Base-by-base conservation (phyloP, 2,329 filamentous ascomycete species). In the Aspergillus hiratsukae region DNA sequence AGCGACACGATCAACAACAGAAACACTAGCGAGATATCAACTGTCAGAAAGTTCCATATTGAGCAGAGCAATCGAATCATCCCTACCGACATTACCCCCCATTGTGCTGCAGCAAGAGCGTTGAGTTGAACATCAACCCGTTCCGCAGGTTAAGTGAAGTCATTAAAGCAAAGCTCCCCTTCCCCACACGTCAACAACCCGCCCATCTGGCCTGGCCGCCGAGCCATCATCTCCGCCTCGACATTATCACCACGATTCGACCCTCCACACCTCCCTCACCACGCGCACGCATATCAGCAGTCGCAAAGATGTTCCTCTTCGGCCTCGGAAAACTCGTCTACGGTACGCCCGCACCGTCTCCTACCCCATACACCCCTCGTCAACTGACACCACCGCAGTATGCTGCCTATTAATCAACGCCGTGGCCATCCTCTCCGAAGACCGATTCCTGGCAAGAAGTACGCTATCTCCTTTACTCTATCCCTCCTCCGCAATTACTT, bases 351-450 rank as follows among this genome's bases (percentile, higher is more conserved):
- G 23, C 58, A 27, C 58, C 17, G 51, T 29, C 45, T 28, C 31
- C 49, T 50, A 25, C 23, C 58, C n/a, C 52, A 28, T 50, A 37
- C 35, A 28, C 10, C 25, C 49, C 58, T 55, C 52, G 51, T 40
- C 31, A 52, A 31, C 17, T 10, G 9, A 48, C 49, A 17, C 53
- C 55, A 17, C 1, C 59, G 29, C 59, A 91, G 89, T 93, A 64
- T 83, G 86, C 65, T 81, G 96, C 72, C 90, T 97, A 69, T 84
- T 97, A 72, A 87, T 94, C 76, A 99, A 99, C 76, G 90, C 91
- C 64, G 88, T 97, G 71, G 91, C 92, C 61, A 86, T 97, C 70
- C 88, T 97, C 63, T 96, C 91, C 66, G 92, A 96, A 84, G 91
- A 96, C 77, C 88, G 91, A 60, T 96, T 96, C 75, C 89, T 96